These are phyloP conservation scores for Boletus barrowsii DNA, from an alignment of 768 basidiomycete genomes.

Conservation along the genomic window DNA sequence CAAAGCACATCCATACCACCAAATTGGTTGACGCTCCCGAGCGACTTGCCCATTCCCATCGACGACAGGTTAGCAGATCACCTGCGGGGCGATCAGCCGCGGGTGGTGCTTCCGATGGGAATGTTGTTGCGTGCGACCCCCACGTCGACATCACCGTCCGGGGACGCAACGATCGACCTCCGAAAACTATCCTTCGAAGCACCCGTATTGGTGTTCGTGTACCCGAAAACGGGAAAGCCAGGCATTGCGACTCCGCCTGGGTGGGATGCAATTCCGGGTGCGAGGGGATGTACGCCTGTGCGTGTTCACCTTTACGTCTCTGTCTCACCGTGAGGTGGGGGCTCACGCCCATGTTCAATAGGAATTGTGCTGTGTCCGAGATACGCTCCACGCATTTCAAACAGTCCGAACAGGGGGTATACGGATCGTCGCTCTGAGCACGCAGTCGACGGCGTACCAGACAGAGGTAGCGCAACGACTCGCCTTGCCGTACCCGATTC, in stretches of 20 bases:
- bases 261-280: slow-evolving; percentile 25
- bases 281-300: slow-evolving; percentile 25
- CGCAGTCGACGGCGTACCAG: slow-evolving; percentile 18
- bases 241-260: slow-evolving; percentile 9
- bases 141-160: not conserved
- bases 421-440: slow-evolving; percentile 20
- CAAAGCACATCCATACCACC: not conserved
- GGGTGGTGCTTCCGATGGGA: not conserved
- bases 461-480: slow-evolving; percentile 16
- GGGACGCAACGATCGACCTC: slow-evolving; percentile 9
- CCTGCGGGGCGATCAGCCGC: not conserved
- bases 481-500: slow-evolving; percentile 17
- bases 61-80: slow-evolving; percentile 18
- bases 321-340: no score
- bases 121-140: slow-evolving; percentile 5
- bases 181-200: slow-evolving; percentile 10
- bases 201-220: slow-evolving; percentile 23
- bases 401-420: not conserved
- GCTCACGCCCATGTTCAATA: not conserved
- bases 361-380: slow-evolving; percentile 20
- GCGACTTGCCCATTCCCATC: slow-evolving; percentile 6
- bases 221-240: slow-evolving; percentile 20
- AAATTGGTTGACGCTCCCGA: slow-evolving; percentile 16
- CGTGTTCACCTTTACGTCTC: not conserved
- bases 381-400: slow-evolving; percentile 5